phyloP scores from a whole-genome alignment of 2,329 filamentous ascomycete species.

The Colletotrichum tanaceti region DNA sequence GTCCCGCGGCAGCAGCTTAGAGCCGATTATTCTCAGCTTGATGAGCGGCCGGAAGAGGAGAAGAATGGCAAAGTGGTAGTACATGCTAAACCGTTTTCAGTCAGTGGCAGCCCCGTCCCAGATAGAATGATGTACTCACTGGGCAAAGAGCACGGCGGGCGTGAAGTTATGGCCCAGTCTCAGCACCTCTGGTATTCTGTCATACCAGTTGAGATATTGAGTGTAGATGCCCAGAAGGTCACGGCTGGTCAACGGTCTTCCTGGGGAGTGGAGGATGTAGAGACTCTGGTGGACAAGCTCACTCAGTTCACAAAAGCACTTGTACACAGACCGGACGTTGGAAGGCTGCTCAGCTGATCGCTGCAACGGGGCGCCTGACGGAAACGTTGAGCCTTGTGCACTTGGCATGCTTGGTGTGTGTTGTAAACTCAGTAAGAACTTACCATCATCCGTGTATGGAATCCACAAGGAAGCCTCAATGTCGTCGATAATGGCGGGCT shows the following conservation, averaged over 20 bases:
- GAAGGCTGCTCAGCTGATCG: slow-evolving; percentile 71
- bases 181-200: slow-evolving; percentile 72
- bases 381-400: slow-evolving; percentile 28
- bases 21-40: slow-evolving; percentile 71
- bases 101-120: not conserved
- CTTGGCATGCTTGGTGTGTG: slow-evolving; percentile 13
- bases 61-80: slow-evolving; percentile 76
- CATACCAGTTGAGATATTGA: slow-evolving; percentile 79
- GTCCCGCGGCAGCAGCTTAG: slow-evolving; percentile 71
- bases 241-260: slow-evolving; percentile 71
- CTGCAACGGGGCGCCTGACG: slow-evolving; percentile 62
- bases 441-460: slow-evolving; percentile 69
- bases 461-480: slow-evolving; percentile 71
- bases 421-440: slow-evolving; percentile 42
- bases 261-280: slow-evolving; percentile 78
- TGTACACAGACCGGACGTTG: slow-evolving; percentile 75
- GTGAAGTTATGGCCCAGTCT: slow-evolving; percentile 76
- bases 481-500: slow-evolving; percentile 69
- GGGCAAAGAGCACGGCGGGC: slow-evolving; percentile 77
- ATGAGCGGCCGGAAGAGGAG: slow-evolving; percentile 81
- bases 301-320: slow-evolving; percentile 77
- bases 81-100: slow-evolving; percentile 63
- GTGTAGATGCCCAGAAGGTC: slow-evolving; percentile 73
- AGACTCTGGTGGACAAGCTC: slow-evolving; percentile 79
- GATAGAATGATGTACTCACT: slow-evolving; percentile 64